A percentile compares a stretch with the other conserved stretches of the same genome.
These are phyloP conservation scores for Clohesyomyces aquaticus DNA, from an alignment of 495 filamentous ascomycete genomes.

Conservation along the genomic window DNA sequence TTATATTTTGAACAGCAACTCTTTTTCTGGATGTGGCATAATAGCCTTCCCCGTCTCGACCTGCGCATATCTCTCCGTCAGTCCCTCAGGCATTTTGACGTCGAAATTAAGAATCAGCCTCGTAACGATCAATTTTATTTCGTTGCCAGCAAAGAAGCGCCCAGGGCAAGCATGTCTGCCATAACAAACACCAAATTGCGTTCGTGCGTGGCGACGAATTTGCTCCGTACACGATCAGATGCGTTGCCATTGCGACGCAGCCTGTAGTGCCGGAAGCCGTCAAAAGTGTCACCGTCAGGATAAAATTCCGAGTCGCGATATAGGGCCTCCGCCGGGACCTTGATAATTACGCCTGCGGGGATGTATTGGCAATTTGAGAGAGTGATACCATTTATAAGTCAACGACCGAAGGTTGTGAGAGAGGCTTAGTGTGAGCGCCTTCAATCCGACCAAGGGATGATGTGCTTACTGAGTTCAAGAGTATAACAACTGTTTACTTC, in stretches of 20 bases:
- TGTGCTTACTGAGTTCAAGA: neutral
- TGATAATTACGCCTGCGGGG: constrained; percentile 14
- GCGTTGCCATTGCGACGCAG: neutral
- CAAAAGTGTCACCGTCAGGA: constrained; percentile 16
- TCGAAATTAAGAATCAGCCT: constrained; percentile 13
- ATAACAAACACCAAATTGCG: constrained; percentile 7
- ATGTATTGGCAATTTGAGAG: constrained; percentile 17
- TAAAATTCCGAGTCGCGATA: constrained; percentile 11
- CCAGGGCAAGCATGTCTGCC: constrained; percentile 17
- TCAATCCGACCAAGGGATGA: neutral
- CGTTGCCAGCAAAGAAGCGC: constrained; percentile 14
- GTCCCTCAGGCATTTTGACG: constrained; percentile 1
- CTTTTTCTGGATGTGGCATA: no score
- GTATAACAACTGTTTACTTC: neutral
- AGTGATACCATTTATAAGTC: constrained; percentile 7
- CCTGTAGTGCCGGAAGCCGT: constrained; percentile 22
- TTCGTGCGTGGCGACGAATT: constrained; percentile 6
- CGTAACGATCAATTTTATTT: constrained; percentile 18
- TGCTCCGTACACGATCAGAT: neutral
- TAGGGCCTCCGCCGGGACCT: constrained; percentile 15
- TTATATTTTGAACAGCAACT: no score
- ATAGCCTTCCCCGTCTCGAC: constrained; percentile 18
- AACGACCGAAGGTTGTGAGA: constrained; percentile 2
- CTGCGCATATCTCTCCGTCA: constrained; percentile 1
- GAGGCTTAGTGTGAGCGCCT: neutral